Base-by-base conservation (phyloP, 2,329 filamentous ascomycete genomes). In the Chaetomiaceae sp. region DNA sequence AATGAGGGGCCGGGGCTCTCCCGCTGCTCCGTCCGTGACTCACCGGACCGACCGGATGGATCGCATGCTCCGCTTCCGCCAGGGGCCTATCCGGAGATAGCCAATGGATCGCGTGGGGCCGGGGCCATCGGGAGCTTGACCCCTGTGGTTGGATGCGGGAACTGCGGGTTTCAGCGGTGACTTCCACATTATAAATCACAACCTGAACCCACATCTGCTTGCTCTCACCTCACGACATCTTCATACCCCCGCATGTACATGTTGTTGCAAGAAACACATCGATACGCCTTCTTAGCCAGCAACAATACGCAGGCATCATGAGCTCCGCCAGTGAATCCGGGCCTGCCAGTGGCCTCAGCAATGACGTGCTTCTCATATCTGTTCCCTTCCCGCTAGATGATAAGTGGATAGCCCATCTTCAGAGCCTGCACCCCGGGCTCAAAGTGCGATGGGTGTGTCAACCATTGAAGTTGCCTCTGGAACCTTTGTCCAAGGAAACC, bases 331-430 rank as follows among this genome's bases (percentile, higher is more conserved):
- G 14, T n/a, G n/a, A 37, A 20, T 20, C 41, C 13, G 37, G 20
- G 18, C 11, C 38, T 5, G 5, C 20, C 32, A 33, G 18, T 25
- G 23, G 42, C 20, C 59, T 73, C 38, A 64, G 61, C 54, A 62
- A 65, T 32, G 74, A 76, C 52, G 65, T 72, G 11, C 62, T 76
- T 5, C 65, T 76, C 21, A 48, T 76, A 23, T 66, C 70, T 51
- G 37, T 71, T 7, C 69, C 69, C 3, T 48, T 55, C 13, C 61
- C 64, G 2, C 62, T 66, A 0, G 61, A 68, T 1, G 43, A 62
- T 1, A 59, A 61, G 34, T 76, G 73, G 68, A 63, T 71, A n/a
- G 58, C 65, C 13, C 54, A 61, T 14, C 55, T 71, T 4, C 56
- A 67, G 41, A 52, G 60, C 6, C 64, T 61, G 32, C 72, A 69